phyloP scores from a whole-genome alignment of 2,329 filamentous ascomycete genomes.

The Xylaria polymorpha region DNA sequence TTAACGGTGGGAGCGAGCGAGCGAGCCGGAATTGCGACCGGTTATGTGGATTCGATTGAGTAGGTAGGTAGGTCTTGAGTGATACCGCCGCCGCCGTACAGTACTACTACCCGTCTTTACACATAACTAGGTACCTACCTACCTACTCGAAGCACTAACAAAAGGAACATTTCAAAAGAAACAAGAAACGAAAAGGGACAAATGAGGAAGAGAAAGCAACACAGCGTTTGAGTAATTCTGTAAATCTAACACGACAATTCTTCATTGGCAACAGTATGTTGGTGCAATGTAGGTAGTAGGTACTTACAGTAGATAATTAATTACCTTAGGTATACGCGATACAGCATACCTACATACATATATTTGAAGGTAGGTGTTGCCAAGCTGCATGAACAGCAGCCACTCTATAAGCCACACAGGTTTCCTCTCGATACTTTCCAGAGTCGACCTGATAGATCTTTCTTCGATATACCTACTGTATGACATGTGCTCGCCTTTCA shows the following conservation, averaged over 20 bases:
- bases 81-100: constrained; percentile 4
- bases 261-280: neutral
- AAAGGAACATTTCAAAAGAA: neutral
- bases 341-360: too few relatives aligned
- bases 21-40: constrained; percentile 23
- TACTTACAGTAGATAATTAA: neutral
- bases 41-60: constrained; percentile 19
- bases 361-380: neutral
- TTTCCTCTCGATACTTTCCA: neutral
- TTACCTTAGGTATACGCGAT: neutral
- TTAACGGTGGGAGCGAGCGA: constrained; percentile 7
- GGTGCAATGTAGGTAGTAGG: neutral
- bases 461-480: neutral
- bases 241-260: neutral
- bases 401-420: constrained; percentile 4
- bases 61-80: too few relatives aligned
- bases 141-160: neutral
- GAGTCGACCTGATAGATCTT: neutral
- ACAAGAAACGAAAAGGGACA: neutral
- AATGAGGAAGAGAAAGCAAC: neutral
- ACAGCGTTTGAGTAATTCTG: neutral
- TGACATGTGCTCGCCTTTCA: neutral
- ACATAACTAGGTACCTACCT: neutral
- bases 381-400: neutral
- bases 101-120: neutral